phyloP scores from a whole-genome alignment of 2,329 filamentous ascomycete species.

The Arthrobotrys pseudoclavata region DNA sequence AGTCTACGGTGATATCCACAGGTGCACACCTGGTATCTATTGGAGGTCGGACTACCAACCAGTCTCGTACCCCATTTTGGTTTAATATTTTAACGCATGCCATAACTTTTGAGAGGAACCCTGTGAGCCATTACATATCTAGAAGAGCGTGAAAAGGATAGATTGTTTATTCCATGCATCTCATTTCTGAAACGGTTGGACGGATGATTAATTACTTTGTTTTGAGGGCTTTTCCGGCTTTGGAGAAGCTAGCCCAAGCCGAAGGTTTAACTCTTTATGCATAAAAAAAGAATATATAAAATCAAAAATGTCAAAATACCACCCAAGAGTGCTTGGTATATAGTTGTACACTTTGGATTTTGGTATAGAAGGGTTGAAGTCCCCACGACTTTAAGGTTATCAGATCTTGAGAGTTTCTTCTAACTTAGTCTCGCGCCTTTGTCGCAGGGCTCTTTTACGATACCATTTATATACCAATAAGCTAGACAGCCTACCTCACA shows the following conservation, averaged over 20 bases:
- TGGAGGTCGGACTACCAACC: too few species aligned
- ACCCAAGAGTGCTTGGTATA: background rate
- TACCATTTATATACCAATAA: background rate
- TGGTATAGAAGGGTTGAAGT: too few species aligned
- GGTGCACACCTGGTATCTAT: background rate
- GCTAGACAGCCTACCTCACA: background rate
- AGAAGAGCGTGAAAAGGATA: background rate
- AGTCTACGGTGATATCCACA: background rate
- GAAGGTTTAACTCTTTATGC: too few species aligned
- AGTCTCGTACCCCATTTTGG: background rate
- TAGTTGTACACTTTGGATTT: background rate
- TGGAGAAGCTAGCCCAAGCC: background rate
- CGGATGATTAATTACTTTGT: constrained; percentile 7
- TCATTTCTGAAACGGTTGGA: constrained; percentile 14
- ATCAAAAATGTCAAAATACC: background rate
- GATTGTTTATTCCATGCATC: constrained; percentile 3
- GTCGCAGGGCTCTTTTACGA: background rate
- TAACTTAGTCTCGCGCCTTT: background rate
- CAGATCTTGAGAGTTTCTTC: background rate
- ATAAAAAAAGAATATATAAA: background rate
- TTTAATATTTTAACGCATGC: too few species aligned
- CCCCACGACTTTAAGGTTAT: background rate
- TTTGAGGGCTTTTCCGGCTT: background rate
- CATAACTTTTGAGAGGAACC: background rate
- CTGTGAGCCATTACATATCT: background rate